Evolutionary conservation across 257 asterid genomes (phyloP).

Genomic region (Plantago ovata): DNA sequence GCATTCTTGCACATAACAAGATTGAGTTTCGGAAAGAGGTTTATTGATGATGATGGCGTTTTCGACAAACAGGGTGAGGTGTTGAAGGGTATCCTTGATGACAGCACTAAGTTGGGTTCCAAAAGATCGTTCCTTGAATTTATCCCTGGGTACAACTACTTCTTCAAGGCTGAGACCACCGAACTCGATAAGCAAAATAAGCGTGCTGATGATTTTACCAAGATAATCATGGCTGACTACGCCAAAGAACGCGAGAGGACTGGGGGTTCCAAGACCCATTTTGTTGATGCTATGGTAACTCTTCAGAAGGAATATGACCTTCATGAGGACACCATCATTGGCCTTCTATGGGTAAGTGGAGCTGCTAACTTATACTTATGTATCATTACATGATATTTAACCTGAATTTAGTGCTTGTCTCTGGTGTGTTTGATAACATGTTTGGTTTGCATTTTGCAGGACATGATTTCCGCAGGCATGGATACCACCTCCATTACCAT

Average conservation of each 20-base stretch:
- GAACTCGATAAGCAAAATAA: background rate
- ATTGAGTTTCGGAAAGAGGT: constrained; percentile 67
- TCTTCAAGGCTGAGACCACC: too few species aligned
- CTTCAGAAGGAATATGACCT: background rate
- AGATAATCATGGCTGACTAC: background rate
- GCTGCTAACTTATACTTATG: background rate
- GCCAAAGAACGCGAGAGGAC: background rate
- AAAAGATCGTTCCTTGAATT: too few species aligned
- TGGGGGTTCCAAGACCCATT: background rate
- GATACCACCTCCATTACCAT: constrained; percentile 72
- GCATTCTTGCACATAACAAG: constrained; percentile 78
- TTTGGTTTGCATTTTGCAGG: constrained; percentile 32
- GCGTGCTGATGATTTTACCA: background rate
- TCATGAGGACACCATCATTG: background rate
- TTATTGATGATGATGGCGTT: constrained; percentile 49
- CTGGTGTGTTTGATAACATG: background rate
- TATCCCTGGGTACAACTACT: too few species aligned
- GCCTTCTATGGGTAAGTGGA: background rate
- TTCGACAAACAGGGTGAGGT: constrained; percentile 64
- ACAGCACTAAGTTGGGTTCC: too few species aligned
- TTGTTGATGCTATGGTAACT: background rate
- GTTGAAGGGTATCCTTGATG: constrained; percentile 36
- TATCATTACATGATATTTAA: background rate
- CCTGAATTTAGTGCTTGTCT: too few species aligned
- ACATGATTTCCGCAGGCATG: constrained; percentile 84